Evolutionary conservation across 192 early-diverging fungal species (phyloP), one percentile per base, ranked within the genome.

Genomic region (Irineochytrium annulatum): DNA sequence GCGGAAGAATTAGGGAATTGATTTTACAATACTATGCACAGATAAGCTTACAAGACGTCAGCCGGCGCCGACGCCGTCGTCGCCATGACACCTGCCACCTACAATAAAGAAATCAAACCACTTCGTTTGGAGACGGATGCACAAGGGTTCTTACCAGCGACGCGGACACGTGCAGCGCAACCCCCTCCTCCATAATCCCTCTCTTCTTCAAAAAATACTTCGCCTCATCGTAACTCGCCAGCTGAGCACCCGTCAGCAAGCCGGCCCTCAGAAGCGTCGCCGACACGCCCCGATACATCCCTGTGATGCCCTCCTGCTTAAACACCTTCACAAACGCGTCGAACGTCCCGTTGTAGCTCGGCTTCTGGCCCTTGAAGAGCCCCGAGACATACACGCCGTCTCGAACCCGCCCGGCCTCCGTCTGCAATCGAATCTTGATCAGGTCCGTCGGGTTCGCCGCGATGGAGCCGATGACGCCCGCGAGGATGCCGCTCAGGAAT

Each of bases 201-300:
- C 63, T 43, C 35, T 55, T 53, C 57, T 75, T 62, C 2, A 76
- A 43, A 52, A 70, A 63, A 29, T 76, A 72, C 39, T 81, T 81
- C 22, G 76, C 70, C 19, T 71, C 69, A 43, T 81, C 79, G 54
- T 81, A 81, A 0, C 71, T 67, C 2, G 77, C 74, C 22, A 81
- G 53, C 52, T 81, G 79, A 1, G 70, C 71, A 6, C 69, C 79
- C 1, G 79, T 78, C 30, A 81, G 65, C 6, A 78, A 59, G 53
- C 69, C 68, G 4, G 79, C 79, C 2, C 77, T 60, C 11, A 69
- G 61, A 20, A 65, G 70, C 3, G 79, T 81, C 4, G 76, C 76
- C 6, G 66, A 59, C 28, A 79, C 77, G 2, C 79, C 79, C 28
- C 70, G 61, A 31, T 77, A 81, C 6, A 81, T 57, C 24, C 64